Base-by-base conservation (phyloP, 225 moss, liverwort and hornwort species). In the Climacium dendroides region DNA sequence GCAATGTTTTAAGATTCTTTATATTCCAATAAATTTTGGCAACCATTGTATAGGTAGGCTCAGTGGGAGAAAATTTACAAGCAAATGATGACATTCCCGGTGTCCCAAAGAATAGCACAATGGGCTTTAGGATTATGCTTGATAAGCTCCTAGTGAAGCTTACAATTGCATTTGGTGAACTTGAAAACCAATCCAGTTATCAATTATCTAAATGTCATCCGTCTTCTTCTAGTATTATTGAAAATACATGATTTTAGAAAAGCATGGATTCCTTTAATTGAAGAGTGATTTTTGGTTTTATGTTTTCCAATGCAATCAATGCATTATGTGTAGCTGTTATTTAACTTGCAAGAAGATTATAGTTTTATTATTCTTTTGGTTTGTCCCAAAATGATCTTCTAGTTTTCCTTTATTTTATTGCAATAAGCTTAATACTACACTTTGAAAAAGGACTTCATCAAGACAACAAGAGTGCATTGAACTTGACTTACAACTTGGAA, bases 71-170 rank as follows among this genome's bases (percentile, higher is more conserved):
- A 47, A 91, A 88, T 53, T 84, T 57, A 88, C 75, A 88, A 39
- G 23, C 39, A 90, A 83, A 87, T 88, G 67, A 60, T 53, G 15
- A 39, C 15, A 59, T 35, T 85, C 81, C 19, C 16, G 30, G 57
- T 29, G 39, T 80, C 34, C 52, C 37, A 57, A 82, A 96, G 57
- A 87, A 87, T 45, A 94, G 93, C 37, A 94, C 98, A 19, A 85
- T 92, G 26, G 96, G 96, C 9, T 98, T 98, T 43, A 93, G 89
- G 75, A 87, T 96, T 35, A 95, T 95, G 96, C 94, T 96, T 26
- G 86, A 87, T 32, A 98, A 98, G 50, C 87, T 96, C 5, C 10
- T 92, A 37, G 86, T 90, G 13, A 94, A 92, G 82, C 94, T 98
- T 58, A 67, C 58, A 59, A 62, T 76, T 78, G 94, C 94, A 84